Percentiles rank a stretch among this genome's conserved stretches.
phyloP scores from a whole-genome alignment of 1,284 basidiomycete genomes.

The Kwoniella shivajii region DNA sequence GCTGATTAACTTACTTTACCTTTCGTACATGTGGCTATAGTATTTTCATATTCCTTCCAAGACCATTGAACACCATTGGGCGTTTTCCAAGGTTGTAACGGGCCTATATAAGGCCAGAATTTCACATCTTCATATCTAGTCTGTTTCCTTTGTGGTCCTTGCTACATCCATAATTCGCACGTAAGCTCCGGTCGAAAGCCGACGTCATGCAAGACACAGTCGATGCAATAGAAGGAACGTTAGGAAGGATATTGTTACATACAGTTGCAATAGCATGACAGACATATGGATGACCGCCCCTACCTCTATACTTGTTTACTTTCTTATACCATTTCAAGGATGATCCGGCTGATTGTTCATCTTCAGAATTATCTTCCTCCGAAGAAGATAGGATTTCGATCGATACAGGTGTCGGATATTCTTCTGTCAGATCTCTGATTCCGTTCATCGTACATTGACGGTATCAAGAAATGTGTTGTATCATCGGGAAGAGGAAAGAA shows the following conservation, averaged over 20 bases:
- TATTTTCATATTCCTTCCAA: conserved; percentile 13
- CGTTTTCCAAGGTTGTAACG: conserved; percentile 4
- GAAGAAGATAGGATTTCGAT: background rate
- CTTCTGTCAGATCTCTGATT: background rate
- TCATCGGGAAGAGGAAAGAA: background rate
- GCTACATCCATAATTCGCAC: too few relatives aligned
- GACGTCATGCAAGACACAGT: too few relatives aligned
- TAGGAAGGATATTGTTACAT: background rate
- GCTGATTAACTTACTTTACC: background rate
- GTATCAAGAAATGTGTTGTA: background rate
- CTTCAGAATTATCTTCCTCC: background rate
- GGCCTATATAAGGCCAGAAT: conserved; percentile 22
- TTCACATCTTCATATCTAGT: conserved; percentile 11
- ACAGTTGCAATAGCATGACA: conserved; percentile 3
- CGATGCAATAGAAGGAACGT: background rate
- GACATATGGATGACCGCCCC: conserved; percentile 11
- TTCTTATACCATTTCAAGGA: conserved; percentile 14
- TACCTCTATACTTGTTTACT: background rate
- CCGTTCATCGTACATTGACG: background rate
- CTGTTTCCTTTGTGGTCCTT: too few relatives aligned
- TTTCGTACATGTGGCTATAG: conserved; percentile 8
- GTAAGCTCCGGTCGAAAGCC: too few relatives aligned
- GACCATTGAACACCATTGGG: background rate
- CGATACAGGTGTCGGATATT: background rate
- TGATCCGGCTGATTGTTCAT: background rate